These are phyloP conservation scores for Psophocarpus tetragonolobus DNA, from an alignment of 306 rosid genomes.

Conservation along the genomic window DNA sequence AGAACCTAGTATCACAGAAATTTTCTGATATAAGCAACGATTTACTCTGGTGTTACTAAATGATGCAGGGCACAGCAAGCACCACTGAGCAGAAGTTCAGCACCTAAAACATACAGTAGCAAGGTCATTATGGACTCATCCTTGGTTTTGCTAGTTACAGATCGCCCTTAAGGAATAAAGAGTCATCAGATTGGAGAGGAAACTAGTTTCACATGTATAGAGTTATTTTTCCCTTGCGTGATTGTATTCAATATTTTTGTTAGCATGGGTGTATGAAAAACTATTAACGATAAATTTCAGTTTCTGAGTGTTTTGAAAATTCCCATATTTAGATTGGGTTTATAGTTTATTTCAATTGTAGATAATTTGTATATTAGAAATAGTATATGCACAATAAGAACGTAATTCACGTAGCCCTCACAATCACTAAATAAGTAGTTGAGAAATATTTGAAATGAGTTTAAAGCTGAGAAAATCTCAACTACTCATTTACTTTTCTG, in stretches of 20 bases:
- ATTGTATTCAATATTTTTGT: slow-evolving; percentile 47
- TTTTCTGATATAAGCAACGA: slow-evolving; percentile 17
- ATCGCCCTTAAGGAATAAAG: slow-evolving; percentile 38
- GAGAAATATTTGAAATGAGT: not conserved
- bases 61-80: slow-evolving; percentile 69
- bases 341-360: slow-evolving; percentile 26
- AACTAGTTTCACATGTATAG: slow-evolving; percentile 60
- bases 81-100: slow-evolving; percentile 75
- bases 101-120: slow-evolving; percentile 41
- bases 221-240: slow-evolving; percentile 60
- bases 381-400: slow-evolving; percentile 4
- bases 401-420: slow-evolving; percentile 3
- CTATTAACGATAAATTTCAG: slow-evolving; percentile 38
- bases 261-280: slow-evolving; percentile 48
- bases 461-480: slow-evolving; percentile 15
- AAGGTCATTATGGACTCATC: slow-evolving; percentile 41
- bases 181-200: slow-evolving; percentile 46
- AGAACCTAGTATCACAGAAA: not conserved
- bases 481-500: slow-evolving; percentile 16
- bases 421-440: slow-evolving; percentile 34
- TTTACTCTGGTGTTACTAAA: slow-evolving; percentile 26
- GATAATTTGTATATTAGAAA: slow-evolving; percentile 8
- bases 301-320: slow-evolving; percentile 45
- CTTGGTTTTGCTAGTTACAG: slow-evolving; percentile 47
- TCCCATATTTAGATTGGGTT: slow-evolving; percentile 41